phyloP scores from a whole-genome alignment of 352 stramenopile species.

The Globisporangium iwayamae region DNA sequence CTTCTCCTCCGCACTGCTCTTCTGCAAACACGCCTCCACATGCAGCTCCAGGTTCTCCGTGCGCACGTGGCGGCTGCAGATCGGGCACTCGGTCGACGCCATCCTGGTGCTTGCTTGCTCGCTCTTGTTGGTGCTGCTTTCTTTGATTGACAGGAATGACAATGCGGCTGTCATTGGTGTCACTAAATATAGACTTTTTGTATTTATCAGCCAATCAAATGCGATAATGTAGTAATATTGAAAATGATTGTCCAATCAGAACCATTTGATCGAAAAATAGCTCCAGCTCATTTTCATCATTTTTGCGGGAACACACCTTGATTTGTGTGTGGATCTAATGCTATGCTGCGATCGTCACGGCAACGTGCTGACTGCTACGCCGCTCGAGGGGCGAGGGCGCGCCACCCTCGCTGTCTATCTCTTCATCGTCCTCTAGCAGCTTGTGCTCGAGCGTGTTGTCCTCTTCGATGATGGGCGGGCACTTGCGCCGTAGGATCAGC shows the following conservation, averaged over 20 bases:
- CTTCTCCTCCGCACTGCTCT: slow-evolving; percentile 24
- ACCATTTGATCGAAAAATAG: not conserved
- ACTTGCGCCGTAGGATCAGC: not conserved
- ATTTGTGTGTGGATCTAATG: not conserved
- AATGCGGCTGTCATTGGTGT: not conserved
- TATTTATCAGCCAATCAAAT: not conserved
- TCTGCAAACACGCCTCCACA: slow-evolving; percentile 59
- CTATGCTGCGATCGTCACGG: slow-evolving; percentile 9
- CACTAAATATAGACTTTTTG: not conserved
- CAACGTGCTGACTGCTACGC: not conserved
- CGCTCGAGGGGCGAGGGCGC: not conserved
- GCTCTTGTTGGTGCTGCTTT: too few relatives aligned
- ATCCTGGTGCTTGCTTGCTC: slow-evolving; percentile 13
- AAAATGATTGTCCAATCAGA: not conserved
- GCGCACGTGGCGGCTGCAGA: slow-evolving; percentile 76
- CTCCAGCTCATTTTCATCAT: not conserved
- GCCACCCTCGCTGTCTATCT: not conserved
- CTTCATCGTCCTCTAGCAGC: slow-evolving; percentile 9
- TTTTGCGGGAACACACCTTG: not conserved
- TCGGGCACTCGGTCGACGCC: slow-evolving; percentile 50
- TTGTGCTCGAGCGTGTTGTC: slow-evolving; percentile 16
- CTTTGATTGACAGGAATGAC: not conserved
- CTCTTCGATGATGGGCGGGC: slow-evolving; percentile 14
- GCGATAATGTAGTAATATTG: not conserved
- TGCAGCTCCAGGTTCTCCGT: slow-evolving; percentile 70